Conservation (phyloP, 2,329 filamentous ascomycete species). For the Leptodontidium sp. region DNA sequence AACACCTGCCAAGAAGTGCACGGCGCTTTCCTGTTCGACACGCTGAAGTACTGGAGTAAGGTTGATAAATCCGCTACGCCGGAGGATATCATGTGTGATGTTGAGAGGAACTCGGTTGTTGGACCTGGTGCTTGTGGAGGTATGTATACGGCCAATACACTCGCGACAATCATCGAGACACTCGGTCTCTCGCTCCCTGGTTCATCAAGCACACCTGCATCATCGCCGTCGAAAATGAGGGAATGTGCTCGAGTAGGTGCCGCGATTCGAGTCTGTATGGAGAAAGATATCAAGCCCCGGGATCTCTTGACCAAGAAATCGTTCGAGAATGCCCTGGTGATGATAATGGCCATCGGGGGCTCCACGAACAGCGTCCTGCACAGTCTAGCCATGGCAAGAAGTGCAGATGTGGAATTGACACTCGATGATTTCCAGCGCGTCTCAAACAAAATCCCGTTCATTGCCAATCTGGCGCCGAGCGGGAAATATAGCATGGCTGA, state of each 20-base stretch:
- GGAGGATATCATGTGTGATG: conserved; percentile 82
- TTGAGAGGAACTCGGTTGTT: conserved; percentile 69
- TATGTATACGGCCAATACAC: conserved; percentile 82
- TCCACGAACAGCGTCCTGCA: conserved; percentile 77
- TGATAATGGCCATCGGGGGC: conserved; percentile 72
- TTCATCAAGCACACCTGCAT: conserved; percentile 73
- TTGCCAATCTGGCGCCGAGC: conserved; percentile 76
- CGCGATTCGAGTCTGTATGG: conserved; percentile 73
- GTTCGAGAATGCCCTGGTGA: conserved; percentile 76
- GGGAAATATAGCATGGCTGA: conserved; percentile 90
- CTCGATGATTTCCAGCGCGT: conserved; percentile 76
- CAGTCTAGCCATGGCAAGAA: conserved; percentile 76
- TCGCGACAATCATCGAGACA: conserved; percentile 77
- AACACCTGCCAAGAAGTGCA: conserved; percentile 88
- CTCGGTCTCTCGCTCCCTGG: conserved; percentile 75
- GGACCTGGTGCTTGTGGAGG: conserved; percentile 61
- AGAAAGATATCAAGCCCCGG: conserved; percentile 71
- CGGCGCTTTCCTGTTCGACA: conserved; percentile 82
- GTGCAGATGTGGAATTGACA: conserved; percentile 69
- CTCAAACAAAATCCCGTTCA: conserved; percentile 75
- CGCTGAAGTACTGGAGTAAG: conserved; percentile 59
- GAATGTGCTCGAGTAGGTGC: conserved; percentile 74
- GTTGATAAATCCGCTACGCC: conserved; percentile 71
- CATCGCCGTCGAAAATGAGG: conserved; percentile 73
- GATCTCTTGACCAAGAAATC: conserved; percentile 74